Evolutionary conservation across 345 rosid species (phyloP), one percentile per base, ranked within the genome.

Genomic region (Turritis glabra): DNA sequence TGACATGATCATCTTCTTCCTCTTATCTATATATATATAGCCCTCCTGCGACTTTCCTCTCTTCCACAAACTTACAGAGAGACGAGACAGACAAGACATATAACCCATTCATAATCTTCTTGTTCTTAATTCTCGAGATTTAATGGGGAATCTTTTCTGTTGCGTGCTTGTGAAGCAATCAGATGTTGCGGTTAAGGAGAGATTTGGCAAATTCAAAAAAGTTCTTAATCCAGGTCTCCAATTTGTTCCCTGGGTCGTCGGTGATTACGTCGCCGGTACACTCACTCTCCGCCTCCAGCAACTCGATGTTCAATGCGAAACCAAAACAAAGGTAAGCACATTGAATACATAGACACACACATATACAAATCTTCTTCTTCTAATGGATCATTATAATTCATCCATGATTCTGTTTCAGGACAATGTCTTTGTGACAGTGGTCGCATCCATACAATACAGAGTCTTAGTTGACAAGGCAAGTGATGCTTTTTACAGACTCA

Each of bases 161-260:
- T 86, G 88, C 69, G 46, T 80, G 55, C 80, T 86, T 61, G 89
- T 86, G 64, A 86, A 86, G 47, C 92, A 84, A 77, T 84, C 90
- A 17, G 86, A 84, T 5, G 84, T 86, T 1, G 90, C 90, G 1
- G 51, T 88, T 59, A 88, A 80, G 78, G 90, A 88, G 79, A 79
- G 65, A 43, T 88, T 88, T 73, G 93, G 93, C 15, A 88, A 86
- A 62, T 88, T 79, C 52, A 64, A 83, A 10, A 77, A 84, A 8
- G 86, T 88, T 32, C 86, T 88, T 0, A 71, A 84, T 63, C 93
- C 93, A 13, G 93, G 93, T 54, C 86, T 86, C 68, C 87, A 83
- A 18, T 84, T 80, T 53, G 71, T 88, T 17, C 93, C 89, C 1
- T 88, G 93, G 93, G 40, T 78, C 50, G n/a, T 86, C 9, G 90